phyloP scores from a whole-genome alignment of 176 grass and related monocot genomes.

The Rhynchospora breviuscula region DNA sequence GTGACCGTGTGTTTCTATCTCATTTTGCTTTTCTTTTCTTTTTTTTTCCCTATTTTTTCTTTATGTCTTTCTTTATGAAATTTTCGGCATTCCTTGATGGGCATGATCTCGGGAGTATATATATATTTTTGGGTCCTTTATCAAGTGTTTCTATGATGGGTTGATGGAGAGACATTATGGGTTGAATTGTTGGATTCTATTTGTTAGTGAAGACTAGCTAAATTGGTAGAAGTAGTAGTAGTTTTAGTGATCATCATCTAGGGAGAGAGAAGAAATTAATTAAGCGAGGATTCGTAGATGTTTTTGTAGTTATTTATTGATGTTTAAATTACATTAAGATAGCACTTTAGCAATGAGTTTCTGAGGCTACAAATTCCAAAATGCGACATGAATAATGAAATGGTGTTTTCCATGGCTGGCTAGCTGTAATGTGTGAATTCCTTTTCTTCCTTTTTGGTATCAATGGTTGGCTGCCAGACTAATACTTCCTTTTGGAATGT shows the following conservation, averaged over 20 bases:
- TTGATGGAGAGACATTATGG: slow-evolving; percentile 19
- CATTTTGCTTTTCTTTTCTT: slow-evolving; percentile 41
- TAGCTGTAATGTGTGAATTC: slow-evolving; percentile 24
- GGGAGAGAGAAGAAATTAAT: slow-evolving; percentile 42
- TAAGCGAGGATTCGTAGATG: slow-evolving; percentile 25
- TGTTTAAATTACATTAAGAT: slow-evolving; percentile 6
- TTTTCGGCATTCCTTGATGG: slow-evolving; percentile 21
- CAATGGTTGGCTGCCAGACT: slow-evolving; percentile 28
- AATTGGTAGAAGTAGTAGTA: slow-evolving; percentile 35
- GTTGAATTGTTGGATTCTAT: slow-evolving; percentile 29
- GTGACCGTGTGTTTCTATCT: slow-evolving; percentile 46
- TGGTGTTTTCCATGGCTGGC: slow-evolving; percentile 21
- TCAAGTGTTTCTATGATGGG: slow-evolving; percentile 26
- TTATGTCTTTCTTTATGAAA: slow-evolving; percentile 34
- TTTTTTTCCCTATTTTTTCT: slow-evolving; percentile 26
- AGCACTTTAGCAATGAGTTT: background rate
- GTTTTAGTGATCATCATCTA: slow-evolving; percentile 54
- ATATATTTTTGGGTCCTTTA: slow-evolving; percentile 25
- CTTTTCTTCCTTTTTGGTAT: slow-evolving; percentile 19
- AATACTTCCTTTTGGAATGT: slow-evolving; percentile 15
- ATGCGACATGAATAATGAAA: background rate
- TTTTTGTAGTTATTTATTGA: slow-evolving; percentile 15
- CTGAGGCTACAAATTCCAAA: background rate
- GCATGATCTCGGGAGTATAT: slow-evolving; percentile 34
- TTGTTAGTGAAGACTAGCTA: slow-evolving; percentile 30